Evolutionary conservation across 139 green algal genomes (phyloP).

Genomic region (Micractinium sp.): DNA sequence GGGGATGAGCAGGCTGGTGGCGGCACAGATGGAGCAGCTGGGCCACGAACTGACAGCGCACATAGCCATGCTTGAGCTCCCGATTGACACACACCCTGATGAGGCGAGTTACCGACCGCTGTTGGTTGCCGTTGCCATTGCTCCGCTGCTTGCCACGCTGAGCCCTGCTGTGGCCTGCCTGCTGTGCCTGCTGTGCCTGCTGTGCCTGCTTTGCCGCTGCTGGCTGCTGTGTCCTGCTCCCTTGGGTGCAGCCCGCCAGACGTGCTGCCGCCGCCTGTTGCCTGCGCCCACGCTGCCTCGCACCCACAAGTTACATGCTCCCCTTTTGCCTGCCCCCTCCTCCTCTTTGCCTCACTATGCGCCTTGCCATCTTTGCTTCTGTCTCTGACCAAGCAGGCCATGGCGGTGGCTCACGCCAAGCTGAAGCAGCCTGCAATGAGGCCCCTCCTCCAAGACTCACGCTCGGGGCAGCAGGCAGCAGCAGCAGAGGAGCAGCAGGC

Average conservation of each 20-base stretch:
- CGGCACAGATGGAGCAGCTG: conserved; percentile 5
- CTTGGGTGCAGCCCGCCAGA: too few species aligned
- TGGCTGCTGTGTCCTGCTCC: too few species aligned
- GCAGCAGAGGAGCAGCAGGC: background rate
- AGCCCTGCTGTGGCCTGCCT: background rate
- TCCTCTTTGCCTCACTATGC: background rate
- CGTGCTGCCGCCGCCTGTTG: too few species aligned
- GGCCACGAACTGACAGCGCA: conserved; percentile 9
- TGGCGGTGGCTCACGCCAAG: background rate
- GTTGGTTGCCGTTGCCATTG: background rate
- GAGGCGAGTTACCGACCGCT: background rate
- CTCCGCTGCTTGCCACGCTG: background rate
- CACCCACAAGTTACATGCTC: background rate
- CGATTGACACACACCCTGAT: background rate
- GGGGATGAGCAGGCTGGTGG: background rate
- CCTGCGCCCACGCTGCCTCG: background rate
- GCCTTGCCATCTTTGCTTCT: background rate
- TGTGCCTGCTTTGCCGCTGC: too few species aligned
- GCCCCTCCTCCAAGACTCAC: background rate
- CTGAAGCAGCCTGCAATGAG: background rate
- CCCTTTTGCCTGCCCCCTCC: background rate
- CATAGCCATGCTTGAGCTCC: conserved; percentile 19
- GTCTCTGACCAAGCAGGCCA: background rate
- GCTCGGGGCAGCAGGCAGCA: background rate
- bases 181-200: background rate